A percentile compares a stretch with the other conserved stretches of the same genome.
Evolutionary conservation across 345 rosid genomes (phyloP).

Genomic region (Moricandia arvensis): DNA sequence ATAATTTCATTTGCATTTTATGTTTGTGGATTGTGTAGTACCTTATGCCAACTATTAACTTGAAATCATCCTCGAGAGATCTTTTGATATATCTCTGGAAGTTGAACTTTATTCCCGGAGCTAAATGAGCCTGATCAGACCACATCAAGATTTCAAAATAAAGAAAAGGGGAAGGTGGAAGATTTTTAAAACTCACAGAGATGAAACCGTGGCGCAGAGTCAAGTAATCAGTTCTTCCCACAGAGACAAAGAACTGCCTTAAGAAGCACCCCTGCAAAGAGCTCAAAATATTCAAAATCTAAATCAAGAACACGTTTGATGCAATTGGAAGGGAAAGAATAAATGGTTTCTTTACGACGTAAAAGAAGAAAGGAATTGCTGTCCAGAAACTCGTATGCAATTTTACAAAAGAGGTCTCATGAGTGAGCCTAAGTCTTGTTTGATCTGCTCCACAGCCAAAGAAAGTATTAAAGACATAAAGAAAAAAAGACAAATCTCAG

Average conservation of each 20-base stretch:
- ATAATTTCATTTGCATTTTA: not conserved
- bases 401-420: slow-evolving; percentile 84
- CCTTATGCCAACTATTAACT: slow-evolving; percentile 83
- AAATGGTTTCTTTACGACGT: slow-evolving; percentile 52
- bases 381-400: slow-evolving; percentile 86
- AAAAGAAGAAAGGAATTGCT: slow-evolving; percentile 67
- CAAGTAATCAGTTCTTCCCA: slow-evolving; percentile 75
- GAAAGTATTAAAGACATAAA: not conserved
- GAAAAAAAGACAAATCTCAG: not conserved
- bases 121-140: slow-evolving; percentile 65
- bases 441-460: slow-evolving; percentile 55
- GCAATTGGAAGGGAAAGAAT: not conserved
- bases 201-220: slow-evolving; percentile 89
- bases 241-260: slow-evolving; percentile 84
- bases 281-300: not conserved
- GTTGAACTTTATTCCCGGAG: slow-evolving; percentile 84
- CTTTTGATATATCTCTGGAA: slow-evolving; percentile 86
- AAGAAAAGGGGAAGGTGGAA: not conserved
- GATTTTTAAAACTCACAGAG: slow-evolving; percentile 46
- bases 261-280: slow-evolving; percentile 77
- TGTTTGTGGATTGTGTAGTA: slow-evolving; percentile 20
- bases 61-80: slow-evolving; percentile 92
- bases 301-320: slow-evolving; percentile 4
- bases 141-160: not conserved
- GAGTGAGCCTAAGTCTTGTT: slow-evolving; percentile 81